Evolutionary conservation across 192 early-diverging fungal species (phyloP), one percentile per base, ranked within the genome.

Genomic region (Helicostylum pulchrum): DNA sequence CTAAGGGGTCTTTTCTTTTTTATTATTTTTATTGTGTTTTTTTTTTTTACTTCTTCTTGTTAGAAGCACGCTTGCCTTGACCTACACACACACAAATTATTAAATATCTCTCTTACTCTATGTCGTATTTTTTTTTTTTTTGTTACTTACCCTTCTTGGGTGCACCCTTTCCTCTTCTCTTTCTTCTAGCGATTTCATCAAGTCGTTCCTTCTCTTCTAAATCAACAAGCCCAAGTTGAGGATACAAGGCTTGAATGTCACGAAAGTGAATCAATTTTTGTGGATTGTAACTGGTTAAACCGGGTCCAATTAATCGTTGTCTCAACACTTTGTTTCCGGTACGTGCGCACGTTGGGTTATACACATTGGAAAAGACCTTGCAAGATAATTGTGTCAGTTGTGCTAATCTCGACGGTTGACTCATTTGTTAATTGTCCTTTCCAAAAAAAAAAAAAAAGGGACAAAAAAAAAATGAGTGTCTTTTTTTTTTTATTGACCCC

Each of bases 81-180:
- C 81, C 81, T 83, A 52, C 53, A 7, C 7, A 20, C 20, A 31
- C 1, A 71, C 19, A 53, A n/a, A n/a, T n/a, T n/a, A n/a, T n/a
- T n/a, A n/a, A n/a, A n/a, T n/a, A n/a, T n/a, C n/a, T n/a, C n/a
- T n/a, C n/a, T n/a, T n/a, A n/a, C n/a, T n/a, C n/a, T n/a, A n/a
- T n/a, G n/a, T n/a, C n/a, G n/a, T n/a, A n/a, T n/a, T n/a, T n/a
- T n/a, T n/a, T n/a, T n/a, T n/a, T n/a, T n/a, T n/a, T n/a, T n/a
- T n/a, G n/a, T n/a, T n/a, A n/a, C 17, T 53, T 81, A 81, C 81
- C 83, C 75, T 91, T 91, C 85, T 89, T 89, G 39, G 88, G 88
- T 12, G 87, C 80, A 42, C 89, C 88, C 81, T 91, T 91, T 58
- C 89, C 89, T 46, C 89, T 84, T 50, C 81, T 81, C 76, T 80